A percentile compares a stretch with the other conserved stretches of the same genome.
Conservation (phyloP, 2,329 filamentous ascomycete species). For the Arthrinium phaeospermum region DNA sequence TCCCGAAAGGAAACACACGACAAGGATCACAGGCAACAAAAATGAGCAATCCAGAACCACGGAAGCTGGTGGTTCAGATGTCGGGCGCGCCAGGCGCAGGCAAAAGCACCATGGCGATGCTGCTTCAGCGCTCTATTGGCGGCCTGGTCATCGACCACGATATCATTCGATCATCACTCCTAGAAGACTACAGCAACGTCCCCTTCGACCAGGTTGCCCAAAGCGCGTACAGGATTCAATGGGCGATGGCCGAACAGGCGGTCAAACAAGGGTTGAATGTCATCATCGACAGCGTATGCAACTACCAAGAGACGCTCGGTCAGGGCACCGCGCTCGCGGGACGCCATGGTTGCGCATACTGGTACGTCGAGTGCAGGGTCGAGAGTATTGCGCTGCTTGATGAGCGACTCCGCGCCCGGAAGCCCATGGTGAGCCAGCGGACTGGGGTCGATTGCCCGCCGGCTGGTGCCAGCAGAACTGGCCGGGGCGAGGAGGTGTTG, state of each 20-base stretch:
- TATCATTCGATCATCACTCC: slow-evolving; percentile 40
- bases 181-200: slow-evolving; percentile 29
- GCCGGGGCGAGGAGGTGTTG: background rate
- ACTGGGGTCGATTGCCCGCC: slow-evolving; percentile 19
- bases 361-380: slow-evolving; percentile 31
- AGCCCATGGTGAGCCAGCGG: slow-evolving; percentile 22
- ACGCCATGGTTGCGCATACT: slow-evolving; percentile 26
- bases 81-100: slow-evolving; percentile 46
- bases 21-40: background rate
- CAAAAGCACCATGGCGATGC: slow-evolving; percentile 43
- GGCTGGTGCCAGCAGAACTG: background rate
- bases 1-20: background rate
- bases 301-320: slow-evolving; percentile 39
- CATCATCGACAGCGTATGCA: slow-evolving; percentile 46
- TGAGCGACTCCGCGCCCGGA: slow-evolving; percentile 18
- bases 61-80: slow-evolving; percentile 40
- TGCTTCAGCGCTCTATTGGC: slow-evolving; percentile 35
- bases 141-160: slow-evolving; percentile 45
- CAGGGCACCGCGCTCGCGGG: slow-evolving; percentile 37
- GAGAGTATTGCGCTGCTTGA: slow-evolving; percentile 22
- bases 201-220: slow-evolving; percentile 40
- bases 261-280: slow-evolving; percentile 42
- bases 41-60: background rate
- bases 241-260: slow-evolving; percentile 41
- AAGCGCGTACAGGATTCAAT: slow-evolving; percentile 42